Evolutionary conservation across 352 stramenopile genomes (phyloP), one percentile per base, ranked within the genome.

Genomic region (Globisporangium paddicum): DNA sequence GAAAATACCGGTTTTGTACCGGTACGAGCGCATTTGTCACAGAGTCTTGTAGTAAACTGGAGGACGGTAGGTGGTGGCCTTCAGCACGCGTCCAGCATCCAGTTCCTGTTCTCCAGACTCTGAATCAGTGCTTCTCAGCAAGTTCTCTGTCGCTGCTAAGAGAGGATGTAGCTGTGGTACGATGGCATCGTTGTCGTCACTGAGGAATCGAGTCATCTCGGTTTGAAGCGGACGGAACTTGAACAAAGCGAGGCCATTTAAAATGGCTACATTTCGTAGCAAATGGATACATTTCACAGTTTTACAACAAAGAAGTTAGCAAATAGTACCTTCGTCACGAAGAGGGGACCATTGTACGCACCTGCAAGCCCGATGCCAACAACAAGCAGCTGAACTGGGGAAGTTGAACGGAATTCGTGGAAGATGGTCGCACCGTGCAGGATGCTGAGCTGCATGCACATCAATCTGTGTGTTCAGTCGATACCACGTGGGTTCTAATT

Each of bases 351-450:
- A 19, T 13, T 21, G 16, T 8, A 18, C 38, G 11, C 16, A 65
- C 59, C 51, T 40, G 51, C 51, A 23, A 56, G 14, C 0, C 51
- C 42, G 16, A 56, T 7, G 25, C 59, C 55, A 14, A 60, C 9
- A 14, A 49, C n/a, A 3, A 50, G 44, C 44, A 47, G 10, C 3
- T 54, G 52, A 11, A 13, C 30, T 11, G 44, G 14, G 14, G 59
- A 38, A 8, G n/a, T 9, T 16, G 23, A 21, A 5, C 16, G 48
- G 21, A 68, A 51, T 34, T 72, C 62, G 2, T 44, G 41, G 18
- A 72, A 72, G 46, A 72, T 25, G n/a, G 59, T 14, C 3, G 14
- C 28, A 21, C 62, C 66, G 30, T 72, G 66, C 1, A 62, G 7
- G 1, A 59, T 41, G 4, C 62, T 54, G 10, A 60, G 47, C 66